Evolutionary conservation across 1,284 basidiomycete species (phyloP).

Genomic region (Sporisorium scitamineum): DNA sequence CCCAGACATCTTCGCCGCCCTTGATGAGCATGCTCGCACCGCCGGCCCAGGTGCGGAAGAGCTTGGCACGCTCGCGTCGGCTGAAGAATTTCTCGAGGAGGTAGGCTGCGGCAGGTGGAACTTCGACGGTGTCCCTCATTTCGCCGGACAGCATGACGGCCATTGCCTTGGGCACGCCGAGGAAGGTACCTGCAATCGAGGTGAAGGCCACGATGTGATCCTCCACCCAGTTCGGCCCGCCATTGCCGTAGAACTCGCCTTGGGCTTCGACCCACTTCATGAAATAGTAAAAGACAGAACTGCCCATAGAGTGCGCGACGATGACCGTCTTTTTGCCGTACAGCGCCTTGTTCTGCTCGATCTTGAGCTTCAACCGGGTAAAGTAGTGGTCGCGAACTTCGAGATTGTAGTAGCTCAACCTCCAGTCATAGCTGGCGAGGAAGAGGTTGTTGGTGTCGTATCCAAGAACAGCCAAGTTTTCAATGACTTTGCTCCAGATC

Average conservation of each 20-base stretch:
- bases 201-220: constrained; percentile 71
- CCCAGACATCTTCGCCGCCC: constrained; percentile 93
- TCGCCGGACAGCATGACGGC: constrained; percentile 91
- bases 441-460: constrained; percentile 67
- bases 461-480: constrained; percentile 80
- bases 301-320: constrained; percentile 78
- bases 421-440: constrained; percentile 70
- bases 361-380: constrained; percentile 83
- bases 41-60: constrained; percentile 96
- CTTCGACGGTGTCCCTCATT: constrained; percentile 90
- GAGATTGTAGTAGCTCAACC: constrained; percentile 87
- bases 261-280: constrained; percentile 94
- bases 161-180: constrained; percentile 88
- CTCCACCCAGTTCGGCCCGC: constrained; percentile 92
- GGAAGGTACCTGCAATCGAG: constrained; percentile 86
- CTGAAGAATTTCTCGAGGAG: constrained; percentile 79
- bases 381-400: constrained; percentile 93
- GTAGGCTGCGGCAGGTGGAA: constrained; percentile 86
- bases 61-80: constrained; percentile 84
- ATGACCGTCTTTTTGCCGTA: constrained; percentile 86
- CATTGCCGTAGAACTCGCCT: constrained; percentile 78
- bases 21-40: constrained; percentile 77
- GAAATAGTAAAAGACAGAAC: constrained; percentile 63
- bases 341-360: constrained; percentile 83
- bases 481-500: constrained; percentile 84